Percentiles rank a stretch among this genome's conserved stretches.
Conservation (phyloP, 176 grass and related monocot genomes). For the Carex scoparia region DNA sequence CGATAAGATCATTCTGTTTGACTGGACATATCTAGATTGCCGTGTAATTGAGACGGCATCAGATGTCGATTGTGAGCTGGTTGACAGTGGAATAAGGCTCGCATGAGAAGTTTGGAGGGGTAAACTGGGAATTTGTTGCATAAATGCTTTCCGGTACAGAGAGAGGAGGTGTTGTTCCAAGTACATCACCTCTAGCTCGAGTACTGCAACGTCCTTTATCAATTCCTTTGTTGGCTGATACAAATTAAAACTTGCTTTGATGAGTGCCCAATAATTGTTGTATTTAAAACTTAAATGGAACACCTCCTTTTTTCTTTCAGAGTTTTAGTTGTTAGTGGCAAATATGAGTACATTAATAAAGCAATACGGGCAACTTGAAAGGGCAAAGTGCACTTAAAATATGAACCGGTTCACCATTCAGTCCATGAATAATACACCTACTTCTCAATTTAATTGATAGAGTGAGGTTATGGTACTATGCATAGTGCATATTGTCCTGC, state of each 20-base stretch:
- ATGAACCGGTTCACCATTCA: neutral
- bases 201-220: conserved; percentile 84
- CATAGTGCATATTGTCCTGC: too few species aligned
- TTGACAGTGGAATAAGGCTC: neutral
- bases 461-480: too few species aligned
- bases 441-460: neutral
- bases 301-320: neutral
- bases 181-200: conserved; percentile 91
- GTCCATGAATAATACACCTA: neutral
- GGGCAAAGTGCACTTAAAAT: neutral
- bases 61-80: conserved; percentile 3
- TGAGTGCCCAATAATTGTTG: neutral
- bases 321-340: neutral
- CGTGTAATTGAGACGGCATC: conserved; percentile 5
- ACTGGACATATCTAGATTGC: conserved; percentile 30
- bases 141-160: conserved; percentile 72
- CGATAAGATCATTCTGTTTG: conserved; percentile 33
- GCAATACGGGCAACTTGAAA: neutral
- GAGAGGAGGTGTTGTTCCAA: conserved; percentile 83
- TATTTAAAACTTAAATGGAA: neutral
- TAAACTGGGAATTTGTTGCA: conserved; percentile 39
- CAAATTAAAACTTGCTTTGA: conserved; percentile 11
- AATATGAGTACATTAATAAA: neutral
- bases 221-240: conserved; percentile 64
- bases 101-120: neutral